phyloP scores from a whole-genome alignment of 768 basidiomycete genomes.

The Phallus indusiatus region DNA sequence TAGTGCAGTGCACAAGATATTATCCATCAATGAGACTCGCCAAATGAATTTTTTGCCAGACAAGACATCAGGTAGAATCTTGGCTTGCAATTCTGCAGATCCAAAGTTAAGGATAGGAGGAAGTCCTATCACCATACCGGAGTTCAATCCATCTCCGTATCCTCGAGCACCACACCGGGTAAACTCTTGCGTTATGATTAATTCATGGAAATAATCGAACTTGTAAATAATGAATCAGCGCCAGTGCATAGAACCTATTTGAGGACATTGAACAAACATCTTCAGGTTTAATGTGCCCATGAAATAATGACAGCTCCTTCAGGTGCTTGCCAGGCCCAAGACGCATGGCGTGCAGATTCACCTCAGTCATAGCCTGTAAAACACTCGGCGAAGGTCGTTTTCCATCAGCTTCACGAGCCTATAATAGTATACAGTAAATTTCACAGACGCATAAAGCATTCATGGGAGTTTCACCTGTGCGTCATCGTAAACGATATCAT shows the following conservation, averaged over 20 bases:
- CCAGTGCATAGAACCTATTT: background rate
- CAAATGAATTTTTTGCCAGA: constrained; percentile 76
- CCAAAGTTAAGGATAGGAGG: constrained; percentile 84
- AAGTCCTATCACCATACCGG: constrained; percentile 73
- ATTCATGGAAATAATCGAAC: constrained; percentile 87
- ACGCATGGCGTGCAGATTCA: constrained; percentile 81
- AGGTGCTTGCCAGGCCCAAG: constrained; percentile 87
- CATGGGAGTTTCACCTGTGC: constrained; percentile 20
- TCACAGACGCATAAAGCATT: background rate
- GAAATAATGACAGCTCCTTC: constrained; percentile 66
- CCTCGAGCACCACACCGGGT: constrained; percentile 61
- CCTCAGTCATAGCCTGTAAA: constrained; percentile 73
- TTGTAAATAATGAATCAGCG: constrained; percentile 13
- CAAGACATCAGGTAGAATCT: constrained; percentile 54
- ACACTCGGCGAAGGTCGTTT: constrained; percentile 74
- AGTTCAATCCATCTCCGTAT: constrained; percentile 71
- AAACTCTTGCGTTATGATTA: constrained; percentile 75
- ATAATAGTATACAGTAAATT: constrained; percentile 15
- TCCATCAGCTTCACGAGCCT: constrained; percentile 79
- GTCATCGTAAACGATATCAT: constrained; percentile 49
- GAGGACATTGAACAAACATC: constrained; percentile 34
- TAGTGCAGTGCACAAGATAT: background rate
- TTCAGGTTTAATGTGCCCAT: constrained; percentile 67
- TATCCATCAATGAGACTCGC: background rate
- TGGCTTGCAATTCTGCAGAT: constrained; percentile 41